Percentiles rank a stretch among this genome's conserved stretches.
These are phyloP conservation scores for Solanum chiquidenum DNA, from an alignment of 257 asterid species.

Conservation along the genomic window DNA sequence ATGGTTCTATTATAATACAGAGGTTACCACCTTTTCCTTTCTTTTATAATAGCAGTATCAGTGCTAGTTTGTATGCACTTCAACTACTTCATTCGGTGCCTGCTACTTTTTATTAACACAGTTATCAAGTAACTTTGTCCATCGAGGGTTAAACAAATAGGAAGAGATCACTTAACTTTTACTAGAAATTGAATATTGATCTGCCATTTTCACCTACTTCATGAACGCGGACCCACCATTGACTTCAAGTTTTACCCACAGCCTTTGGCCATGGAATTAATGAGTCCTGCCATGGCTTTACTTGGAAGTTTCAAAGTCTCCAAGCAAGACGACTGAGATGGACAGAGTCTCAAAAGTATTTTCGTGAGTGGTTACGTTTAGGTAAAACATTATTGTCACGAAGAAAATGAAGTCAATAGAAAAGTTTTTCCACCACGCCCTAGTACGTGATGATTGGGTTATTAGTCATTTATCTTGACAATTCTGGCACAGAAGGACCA, in stretches of 20 bases:
- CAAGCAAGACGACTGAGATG: background rate
- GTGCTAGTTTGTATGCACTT: background rate
- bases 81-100: background rate
- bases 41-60: background rate
- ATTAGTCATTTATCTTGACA: background rate
- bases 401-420: background rate
- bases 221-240: background rate
- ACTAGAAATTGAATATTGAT: background rate
- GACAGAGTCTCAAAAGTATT: background rate
- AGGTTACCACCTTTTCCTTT: background rate
- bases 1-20: background rate
- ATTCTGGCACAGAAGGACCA: background rate
- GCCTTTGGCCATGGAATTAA: background rate
- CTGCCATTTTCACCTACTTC: background rate
- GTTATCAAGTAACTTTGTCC: background rate
- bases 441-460: background rate
- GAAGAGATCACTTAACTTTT: background rate
- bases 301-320: background rate
- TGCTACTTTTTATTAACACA: background rate
- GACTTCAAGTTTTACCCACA: background rate
- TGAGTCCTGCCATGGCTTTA: background rate
- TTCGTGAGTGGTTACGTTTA: background rate
- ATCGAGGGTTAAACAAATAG: too few species aligned
- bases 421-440: background rate
- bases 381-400: background rate